Evolutionary conservation across 2,329 filamentous ascomycete genomes (phyloP).

Genomic region (Rhinocladiella mackenziei): DNA sequence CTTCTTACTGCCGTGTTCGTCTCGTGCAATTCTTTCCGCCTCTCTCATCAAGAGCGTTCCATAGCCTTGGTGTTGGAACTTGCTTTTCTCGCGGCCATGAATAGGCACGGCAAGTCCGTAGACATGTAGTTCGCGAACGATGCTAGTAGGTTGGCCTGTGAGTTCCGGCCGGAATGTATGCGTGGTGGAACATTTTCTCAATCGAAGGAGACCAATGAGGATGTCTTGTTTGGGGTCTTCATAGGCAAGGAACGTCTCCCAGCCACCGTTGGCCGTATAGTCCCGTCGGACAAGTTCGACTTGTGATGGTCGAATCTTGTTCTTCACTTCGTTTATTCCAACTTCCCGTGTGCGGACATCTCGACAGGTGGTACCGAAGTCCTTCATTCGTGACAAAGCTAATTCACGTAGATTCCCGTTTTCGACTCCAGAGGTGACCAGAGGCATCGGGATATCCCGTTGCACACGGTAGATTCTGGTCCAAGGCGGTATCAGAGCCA

Average conservation of each 20-base stretch:
- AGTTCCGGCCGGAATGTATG: conserved; percentile 92
- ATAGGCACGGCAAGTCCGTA: conserved; percentile 97
- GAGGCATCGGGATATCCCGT: conserved; percentile 98
- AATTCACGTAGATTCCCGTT: conserved; percentile 95
- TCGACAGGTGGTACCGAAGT: conserved; percentile 94
- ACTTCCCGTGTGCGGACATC: conserved; percentile 96
- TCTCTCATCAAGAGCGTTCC: conserved; percentile 97
- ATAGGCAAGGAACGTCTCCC: conserved; percentile 97
- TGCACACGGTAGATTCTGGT: conserved; percentile 98
- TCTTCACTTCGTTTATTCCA: conserved; percentile 97
- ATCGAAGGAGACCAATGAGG: conserved; percentile 78
- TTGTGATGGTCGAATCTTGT: conserved; percentile 95
- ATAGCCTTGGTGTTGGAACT: conserved; percentile 98
- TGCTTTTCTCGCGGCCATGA: conserved; percentile 87
- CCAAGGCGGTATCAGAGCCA: conserved; percentile 93
- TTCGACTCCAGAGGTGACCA: conserved; percentile 97
- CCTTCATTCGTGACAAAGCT: conserved; percentile 95
- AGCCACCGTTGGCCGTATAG: conserved; percentile 91
- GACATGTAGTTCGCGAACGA: conserved; percentile 92
- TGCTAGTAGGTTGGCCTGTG: conserved; percentile 76
- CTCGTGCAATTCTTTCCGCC: conserved; percentile 87
- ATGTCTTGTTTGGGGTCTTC: conserved; percentile 99
- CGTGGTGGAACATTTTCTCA: conserved; percentile 85
- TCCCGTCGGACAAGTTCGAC: conserved; percentile 92
- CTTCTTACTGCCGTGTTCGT: conserved; percentile 91